A percentile compares a stretch with the other conserved stretches of the same genome.
Evolutionary conservation across 164 flowering plant species (phyloP).

Genomic region (Annona cherimola): DNA sequence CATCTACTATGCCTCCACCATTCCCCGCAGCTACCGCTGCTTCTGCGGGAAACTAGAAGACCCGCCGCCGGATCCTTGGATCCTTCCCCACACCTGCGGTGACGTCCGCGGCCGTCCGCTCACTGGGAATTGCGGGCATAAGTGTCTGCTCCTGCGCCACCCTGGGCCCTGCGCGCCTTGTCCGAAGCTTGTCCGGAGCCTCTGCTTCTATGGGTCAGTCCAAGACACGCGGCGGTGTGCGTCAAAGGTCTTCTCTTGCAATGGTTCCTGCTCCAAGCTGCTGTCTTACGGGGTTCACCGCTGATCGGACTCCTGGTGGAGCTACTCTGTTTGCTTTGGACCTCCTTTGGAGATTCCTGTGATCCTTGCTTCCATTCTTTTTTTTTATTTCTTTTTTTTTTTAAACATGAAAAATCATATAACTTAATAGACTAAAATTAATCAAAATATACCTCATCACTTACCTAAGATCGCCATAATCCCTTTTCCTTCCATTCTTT

Average conservation of each 20-base stretch:
- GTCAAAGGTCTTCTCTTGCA: slow-evolving; percentile 63
- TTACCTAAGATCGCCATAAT: too few relatives aligned
- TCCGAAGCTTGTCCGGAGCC: slow-evolving; percentile 57
- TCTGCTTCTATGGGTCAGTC: slow-evolving; percentile 61
- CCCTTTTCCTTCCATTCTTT: too few relatives aligned
- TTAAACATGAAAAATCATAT: too few relatives aligned
- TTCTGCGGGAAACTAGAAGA: slow-evolving; percentile 74
- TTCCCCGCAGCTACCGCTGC: slow-evolving; percentile 59
- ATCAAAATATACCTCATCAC: too few relatives aligned
- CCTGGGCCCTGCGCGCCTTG: slow-evolving; percentile 95
- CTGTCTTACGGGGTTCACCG: slow-evolving; percentile 57
- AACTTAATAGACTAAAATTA: too few relatives aligned
- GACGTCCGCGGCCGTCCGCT: slow-evolving; percentile 66
- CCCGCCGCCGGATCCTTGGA: slow-evolving; percentile 82
- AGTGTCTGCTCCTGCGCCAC: slow-evolving; percentile 76
- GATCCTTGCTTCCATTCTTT: too few relatives aligned
- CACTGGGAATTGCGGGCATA: slow-evolving; percentile 62
- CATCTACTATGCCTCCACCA: slow-evolving; percentile 50
- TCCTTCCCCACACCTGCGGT: slow-evolving; percentile 90
- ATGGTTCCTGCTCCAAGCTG: slow-evolving; percentile 35
- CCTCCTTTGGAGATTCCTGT: too few relatives aligned
- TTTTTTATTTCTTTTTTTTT: too few relatives aligned
- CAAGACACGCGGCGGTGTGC: slow-evolving; percentile 79
- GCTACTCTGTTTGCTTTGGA: too few relatives aligned
- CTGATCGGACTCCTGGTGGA: slow-evolving; percentile 53